Evolutionary conservation across 228 moss, liverwort and hornwort genomes (phyloP).

Genomic region (Sphagnum magellanicum): DNA sequence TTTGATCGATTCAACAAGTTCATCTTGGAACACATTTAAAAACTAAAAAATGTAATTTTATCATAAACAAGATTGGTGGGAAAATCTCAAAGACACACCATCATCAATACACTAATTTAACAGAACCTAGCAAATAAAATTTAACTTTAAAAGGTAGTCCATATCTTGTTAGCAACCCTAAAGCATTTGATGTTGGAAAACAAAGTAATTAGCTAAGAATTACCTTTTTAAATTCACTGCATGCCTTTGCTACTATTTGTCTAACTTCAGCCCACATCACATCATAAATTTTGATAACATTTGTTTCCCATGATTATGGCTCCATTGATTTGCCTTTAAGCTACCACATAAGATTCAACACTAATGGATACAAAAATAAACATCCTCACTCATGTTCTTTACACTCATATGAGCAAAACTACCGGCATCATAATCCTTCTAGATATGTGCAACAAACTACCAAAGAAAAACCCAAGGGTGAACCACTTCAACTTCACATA

Average conservation of each 20-base stretch:
- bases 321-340: conserved; percentile 35
- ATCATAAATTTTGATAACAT: conserved; percentile 70
- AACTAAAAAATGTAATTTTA: neutral
- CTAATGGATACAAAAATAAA: neutral
- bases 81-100: neutral
- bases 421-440: neutral
- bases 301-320: conserved; percentile 53
- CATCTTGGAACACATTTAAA: neutral
- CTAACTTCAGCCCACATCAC: conserved; percentile 84
- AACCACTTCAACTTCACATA: too few relatives aligned
- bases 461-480: too few relatives aligned
- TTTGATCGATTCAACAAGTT: neutral
- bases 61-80: neutral
- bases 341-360: neutral
- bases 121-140: neutral
- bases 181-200: neutral
- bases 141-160: neutral
- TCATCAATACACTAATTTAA: neutral
- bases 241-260: conserved; percentile 75
- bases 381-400: neutral
- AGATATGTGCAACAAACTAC: neutral
- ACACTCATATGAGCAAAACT: neutral
- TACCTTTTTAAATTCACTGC: conserved; percentile 74
- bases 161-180: neutral
- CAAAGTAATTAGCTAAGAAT: neutral